Evolutionary conservation across 2,329 filamentous ascomycete species (phyloP).

Genomic region (Paraconiothyrium brasiliense): DNA sequence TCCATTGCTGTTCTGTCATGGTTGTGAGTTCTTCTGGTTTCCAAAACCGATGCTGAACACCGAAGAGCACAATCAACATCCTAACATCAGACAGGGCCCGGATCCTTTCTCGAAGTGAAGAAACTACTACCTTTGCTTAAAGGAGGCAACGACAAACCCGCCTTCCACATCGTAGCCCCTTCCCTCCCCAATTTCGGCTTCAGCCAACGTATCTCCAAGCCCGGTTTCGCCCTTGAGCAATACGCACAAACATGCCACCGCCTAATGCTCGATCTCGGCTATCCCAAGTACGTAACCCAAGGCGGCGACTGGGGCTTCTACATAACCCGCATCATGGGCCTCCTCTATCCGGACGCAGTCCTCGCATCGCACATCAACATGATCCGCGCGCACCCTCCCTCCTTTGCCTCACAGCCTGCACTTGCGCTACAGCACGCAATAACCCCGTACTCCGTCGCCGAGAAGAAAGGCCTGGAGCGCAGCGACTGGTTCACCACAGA

Average conservation of each 20-base stretch:
- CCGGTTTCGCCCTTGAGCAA: slow-evolving; percentile 67
- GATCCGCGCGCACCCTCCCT: slow-evolving; percentile 53
- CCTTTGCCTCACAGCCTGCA: slow-evolving; percentile 61
- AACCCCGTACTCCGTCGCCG: slow-evolving; percentile 62
- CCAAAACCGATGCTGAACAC: neutral
- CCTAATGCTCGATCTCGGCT: slow-evolving; percentile 74
- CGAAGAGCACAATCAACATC: neutral
- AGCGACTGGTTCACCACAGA: slow-evolving; percentile 66
- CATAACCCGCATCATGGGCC: slow-evolving; percentile 70
- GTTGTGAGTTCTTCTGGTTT: slow-evolving; percentile 55
- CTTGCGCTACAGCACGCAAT: slow-evolving; percentile 66
- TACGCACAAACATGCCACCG: slow-evolving; percentile 73
- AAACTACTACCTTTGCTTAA: slow-evolving; percentile 65
- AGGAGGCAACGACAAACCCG: slow-evolving; percentile 48
- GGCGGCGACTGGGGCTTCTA: slow-evolving; percentile 77
- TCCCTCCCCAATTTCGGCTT: slow-evolving; percentile 67
- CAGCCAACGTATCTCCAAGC: slow-evolving; percentile 59
- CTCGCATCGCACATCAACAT: slow-evolving; percentile 72
- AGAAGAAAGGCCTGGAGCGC: slow-evolving; percentile 63
- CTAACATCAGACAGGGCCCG: slow-evolving; percentile 60
- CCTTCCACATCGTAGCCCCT: slow-evolving; percentile 64
- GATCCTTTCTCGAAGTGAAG: slow-evolving; percentile 72
- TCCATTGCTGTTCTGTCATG: slow-evolving; percentile 74
- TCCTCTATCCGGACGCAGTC: slow-evolving; percentile 66
- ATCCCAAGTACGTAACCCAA: slow-evolving; percentile 64